Evolutionary conservation across 2,329 filamentous ascomycete genomes (phyloP).

Genomic region (Neofusicoccum laricinum): DNA sequence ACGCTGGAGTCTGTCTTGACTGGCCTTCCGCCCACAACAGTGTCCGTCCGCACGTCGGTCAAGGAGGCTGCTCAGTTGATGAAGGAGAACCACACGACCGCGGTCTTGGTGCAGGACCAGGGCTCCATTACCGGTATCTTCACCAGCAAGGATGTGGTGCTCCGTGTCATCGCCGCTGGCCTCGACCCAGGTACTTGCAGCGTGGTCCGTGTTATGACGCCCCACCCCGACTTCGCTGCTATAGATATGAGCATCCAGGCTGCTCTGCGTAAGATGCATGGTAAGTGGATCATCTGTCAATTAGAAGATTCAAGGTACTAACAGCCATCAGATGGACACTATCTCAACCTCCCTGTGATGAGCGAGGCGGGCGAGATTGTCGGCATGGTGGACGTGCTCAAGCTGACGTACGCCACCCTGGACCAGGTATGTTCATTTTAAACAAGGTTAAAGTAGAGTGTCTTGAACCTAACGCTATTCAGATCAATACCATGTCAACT

Average conservation of each 20-base stretch:
- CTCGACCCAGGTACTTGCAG: conserved; percentile 93
- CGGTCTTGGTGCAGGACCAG: conserved; percentile 92
- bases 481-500: conserved; percentile 87
- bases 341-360: conserved; percentile 97
- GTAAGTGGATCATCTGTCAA: conserved; percentile 49
- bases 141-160: conserved; percentile 97
- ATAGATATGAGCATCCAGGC: conserved; percentile 99
- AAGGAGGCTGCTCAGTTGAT: conserved; percentile 93
- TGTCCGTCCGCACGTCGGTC: conserved; percentile 92
- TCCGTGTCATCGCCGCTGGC: conserved; percentile 95
- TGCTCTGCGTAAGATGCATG: conserved; percentile 97
- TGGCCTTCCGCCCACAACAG: conserved; percentile 86
- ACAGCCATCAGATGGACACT: conserved; percentile 74
- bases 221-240: conserved; percentile 96
- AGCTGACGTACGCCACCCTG: conserved; percentile 94
- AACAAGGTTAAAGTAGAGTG: not conserved
- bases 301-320: not conserved
- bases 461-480: conserved; percentile 6
- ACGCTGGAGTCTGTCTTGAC: conserved; percentile 93
- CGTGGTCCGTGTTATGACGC: conserved; percentile 98
- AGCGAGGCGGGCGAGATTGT: conserved; percentile 96
- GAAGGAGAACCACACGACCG: conserved; percentile 99
- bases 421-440: conserved; percentile 67
- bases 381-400: conserved; percentile 98
- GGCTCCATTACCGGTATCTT: conserved; percentile 98